Base-by-base conservation (phyloP, 768 basidiomycete species). In the Calvatia gigantea region DNA sequence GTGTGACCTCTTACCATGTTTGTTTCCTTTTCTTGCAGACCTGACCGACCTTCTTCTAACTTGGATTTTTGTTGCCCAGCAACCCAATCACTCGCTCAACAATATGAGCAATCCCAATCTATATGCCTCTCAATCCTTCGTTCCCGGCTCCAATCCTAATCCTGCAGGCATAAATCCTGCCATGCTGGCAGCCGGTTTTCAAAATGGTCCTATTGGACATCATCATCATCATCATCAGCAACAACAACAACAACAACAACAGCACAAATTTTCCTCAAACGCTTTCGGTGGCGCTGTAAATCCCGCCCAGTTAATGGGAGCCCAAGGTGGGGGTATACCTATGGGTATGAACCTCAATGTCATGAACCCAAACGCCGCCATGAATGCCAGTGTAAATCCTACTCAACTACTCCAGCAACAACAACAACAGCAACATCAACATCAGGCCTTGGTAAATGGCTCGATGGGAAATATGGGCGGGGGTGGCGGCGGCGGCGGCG, bases 221-320 rank as follows among this genome's bases (percentile, higher is more conserved):
- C 54, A 55, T 25, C 54, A 51, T 6, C 49, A 38, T 39, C 45
- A 35, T 37, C 54, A 55, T 25, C 54, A 51, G 15, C 49, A 38
- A 12, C 48, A 50, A 25, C 48, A 53, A 11, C 52, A 54, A 27
- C 39, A 51, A 4, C 48, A 51, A 19, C 50, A 54, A 25, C 54
- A 55, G 27, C 43, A 19, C 43, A 55, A 55, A 17, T 55, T 55
- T 46, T 11, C 54, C 7, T 25, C 15, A 19, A 55, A 55, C 37
- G 25, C 45, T 29, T 55, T 55, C 32, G 45, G 54, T 47, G 51
- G 51, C 38, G 51, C 51, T 17, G 54, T 55, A 7, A 55, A 39
- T 47, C 54, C 54, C 31, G 54, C 54, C 37, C 54, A 55, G 37
- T 37, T 55, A 21, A 55, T 55, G 54, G 54, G 54, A 4, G 54